Conservation (phyloP, 2,329 filamentous ascomycete species). For the Diaporthe ilicicola region DNA sequence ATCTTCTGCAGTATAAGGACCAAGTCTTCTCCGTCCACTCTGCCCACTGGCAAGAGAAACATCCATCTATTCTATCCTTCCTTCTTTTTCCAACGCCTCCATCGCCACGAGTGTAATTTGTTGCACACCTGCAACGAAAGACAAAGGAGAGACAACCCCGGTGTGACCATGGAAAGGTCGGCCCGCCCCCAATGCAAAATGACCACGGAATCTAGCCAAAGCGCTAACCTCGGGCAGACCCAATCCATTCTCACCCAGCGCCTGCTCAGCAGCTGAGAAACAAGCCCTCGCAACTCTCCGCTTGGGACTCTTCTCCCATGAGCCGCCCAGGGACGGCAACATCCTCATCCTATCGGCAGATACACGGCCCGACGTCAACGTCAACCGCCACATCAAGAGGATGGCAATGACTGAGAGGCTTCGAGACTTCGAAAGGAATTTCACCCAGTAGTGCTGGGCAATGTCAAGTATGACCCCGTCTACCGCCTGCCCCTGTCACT, state of each 20-base stretch:
- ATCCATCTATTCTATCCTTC: too few relatives aligned
- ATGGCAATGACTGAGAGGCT: neutral
- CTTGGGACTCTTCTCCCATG: neutral
- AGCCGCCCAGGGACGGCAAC: neutral
- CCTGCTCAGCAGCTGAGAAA: neutral
- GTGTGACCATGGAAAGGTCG: slow-evolving; percentile 9
- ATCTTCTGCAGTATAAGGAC: neutral
- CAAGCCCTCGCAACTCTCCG: neutral
- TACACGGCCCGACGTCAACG: neutral
- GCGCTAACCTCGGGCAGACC: neutral
- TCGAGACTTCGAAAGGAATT: neutral
- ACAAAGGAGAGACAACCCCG: neutral
- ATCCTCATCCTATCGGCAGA: neutral
- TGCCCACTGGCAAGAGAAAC: too few relatives aligned
- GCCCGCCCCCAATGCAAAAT: neutral
- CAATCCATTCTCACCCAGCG: neutral
- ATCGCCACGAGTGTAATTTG: neutral
- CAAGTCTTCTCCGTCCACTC: neutral
- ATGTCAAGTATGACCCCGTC: neutral
- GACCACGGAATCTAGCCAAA: neutral
- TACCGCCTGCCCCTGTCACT: neutral
- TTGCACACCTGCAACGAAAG: neutral
- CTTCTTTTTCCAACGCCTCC: too few relatives aligned
- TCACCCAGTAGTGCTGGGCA: neutral
- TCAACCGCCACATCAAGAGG: neutral